Percentiles rank a stretch among this genome's conserved stretches.
phyloP scores from a whole-genome alignment of 1,284 basidiomycete genomes.

The Apiotrichum mycotoxinovorans region DNA sequence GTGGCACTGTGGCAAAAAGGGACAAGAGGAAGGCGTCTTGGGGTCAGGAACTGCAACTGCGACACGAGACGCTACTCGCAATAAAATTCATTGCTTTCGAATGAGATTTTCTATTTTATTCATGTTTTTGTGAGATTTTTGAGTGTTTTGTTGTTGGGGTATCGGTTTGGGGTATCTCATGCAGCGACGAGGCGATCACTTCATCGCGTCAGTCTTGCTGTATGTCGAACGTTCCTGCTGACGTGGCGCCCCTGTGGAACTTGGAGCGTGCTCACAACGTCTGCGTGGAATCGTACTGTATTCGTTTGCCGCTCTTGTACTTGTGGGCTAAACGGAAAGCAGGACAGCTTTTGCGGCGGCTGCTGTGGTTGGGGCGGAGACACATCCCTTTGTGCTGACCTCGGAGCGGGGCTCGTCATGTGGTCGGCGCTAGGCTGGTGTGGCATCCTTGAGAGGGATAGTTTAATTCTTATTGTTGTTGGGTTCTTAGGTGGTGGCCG shows the following conservation, averaged over 20 bases:
- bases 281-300: no score
- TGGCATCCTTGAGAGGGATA: background rate
- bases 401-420: background rate
- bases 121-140: background rate
- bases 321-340: background rate
- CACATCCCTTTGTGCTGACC: slow-evolving; percentile 1
- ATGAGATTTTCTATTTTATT: background rate
- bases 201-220: no score
- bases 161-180: background rate
- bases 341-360: background rate
- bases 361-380: background rate
- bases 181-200: background rate
- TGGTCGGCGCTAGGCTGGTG: background rate
- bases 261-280: no score
- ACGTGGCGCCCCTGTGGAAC: no score
- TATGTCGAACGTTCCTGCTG: no score
- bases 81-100: slow-evolving; percentile 8
- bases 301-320: background rate
- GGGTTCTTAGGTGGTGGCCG: background rate
- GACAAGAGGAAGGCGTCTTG: no score
- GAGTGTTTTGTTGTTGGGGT: background rate
- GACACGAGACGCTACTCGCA: background rate
- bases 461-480: background rate
- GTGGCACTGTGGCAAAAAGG: background rate
- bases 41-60: background rate